These are phyloP conservation scores for Talaromyces trachyspermus DNA, from an alignment of 495 filamentous ascomycete genomes.

Conservation along the genomic window DNA sequence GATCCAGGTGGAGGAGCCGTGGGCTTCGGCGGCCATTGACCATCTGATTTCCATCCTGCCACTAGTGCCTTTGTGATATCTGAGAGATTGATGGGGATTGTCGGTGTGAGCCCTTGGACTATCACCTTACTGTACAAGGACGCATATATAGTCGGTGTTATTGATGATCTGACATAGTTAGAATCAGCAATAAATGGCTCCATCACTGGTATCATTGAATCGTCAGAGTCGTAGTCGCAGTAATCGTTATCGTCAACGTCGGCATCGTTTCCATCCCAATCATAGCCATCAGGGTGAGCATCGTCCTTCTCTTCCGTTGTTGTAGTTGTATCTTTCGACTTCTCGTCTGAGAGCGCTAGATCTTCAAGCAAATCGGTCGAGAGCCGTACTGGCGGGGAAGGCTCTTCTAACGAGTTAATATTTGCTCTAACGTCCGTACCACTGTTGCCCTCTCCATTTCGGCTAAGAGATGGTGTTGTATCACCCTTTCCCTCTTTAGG, in stretches of 20 bases:
- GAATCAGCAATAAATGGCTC: constrained; percentile 59
- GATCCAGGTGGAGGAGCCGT: neutral
- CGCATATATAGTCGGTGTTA: constrained; percentile 63
- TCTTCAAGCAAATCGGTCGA: constrained; percentile 1
- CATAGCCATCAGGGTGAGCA: neutral
- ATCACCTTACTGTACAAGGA: constrained; percentile 87
- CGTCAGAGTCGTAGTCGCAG: constrained; percentile 22
- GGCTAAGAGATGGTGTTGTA: no score
- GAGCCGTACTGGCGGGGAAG: neutral
- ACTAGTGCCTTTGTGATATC: constrained; percentile 79
- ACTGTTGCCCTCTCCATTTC: neutral
- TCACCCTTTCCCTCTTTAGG: no score
- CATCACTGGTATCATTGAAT: constrained; percentile 51
- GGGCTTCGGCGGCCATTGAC: constrained; percentile 80
- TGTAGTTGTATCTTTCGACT: neutral
- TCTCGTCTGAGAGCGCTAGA: neutral
- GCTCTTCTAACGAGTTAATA: neutral
- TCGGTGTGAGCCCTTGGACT: constrained; percentile 65
- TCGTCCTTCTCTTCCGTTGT: neutral
- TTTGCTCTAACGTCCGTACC: neutral
- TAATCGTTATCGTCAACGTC: constrained; percentile 23
- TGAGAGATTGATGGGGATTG: constrained; percentile 76
- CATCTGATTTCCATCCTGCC: constrained; percentile 87
- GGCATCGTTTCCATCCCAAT: constrained; percentile 4
- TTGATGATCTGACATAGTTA: constrained; percentile 65